These are phyloP conservation scores for Tulasnella sp. DNA, from an alignment of 768 basidiomycete genomes.

Conservation along the genomic window DNA sequence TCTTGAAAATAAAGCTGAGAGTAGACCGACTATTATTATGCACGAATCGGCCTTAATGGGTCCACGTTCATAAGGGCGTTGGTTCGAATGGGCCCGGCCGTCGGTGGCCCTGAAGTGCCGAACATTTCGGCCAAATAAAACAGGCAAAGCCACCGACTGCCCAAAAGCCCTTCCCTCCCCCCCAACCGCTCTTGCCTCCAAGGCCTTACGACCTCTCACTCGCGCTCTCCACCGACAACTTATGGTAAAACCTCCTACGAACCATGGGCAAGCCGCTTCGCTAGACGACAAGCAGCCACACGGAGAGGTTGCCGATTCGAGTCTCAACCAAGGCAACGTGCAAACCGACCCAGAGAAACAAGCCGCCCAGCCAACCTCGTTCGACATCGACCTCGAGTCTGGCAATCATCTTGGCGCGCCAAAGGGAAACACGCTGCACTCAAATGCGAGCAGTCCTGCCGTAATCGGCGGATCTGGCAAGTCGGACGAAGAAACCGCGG, in stretches of 20 bases:
- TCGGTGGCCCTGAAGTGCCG: not conserved
- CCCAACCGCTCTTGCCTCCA: not conserved
- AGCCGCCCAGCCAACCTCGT: not conserved
- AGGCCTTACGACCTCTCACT: not conserved
- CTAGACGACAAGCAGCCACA: slow-evolving; percentile 3
- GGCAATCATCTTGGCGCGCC: slow-evolving; percentile 8
- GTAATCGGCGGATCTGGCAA: slow-evolving; percentile 7
- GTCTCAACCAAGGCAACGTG: slow-evolving; percentile 5
- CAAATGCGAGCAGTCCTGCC: slow-evolving; percentile 26
- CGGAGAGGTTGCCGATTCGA: not conserved
- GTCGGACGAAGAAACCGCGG: not conserved
- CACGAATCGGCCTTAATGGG: not conserved
- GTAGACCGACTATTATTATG: not conserved
- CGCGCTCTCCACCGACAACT: not conserved
- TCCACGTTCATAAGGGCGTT: not conserved
- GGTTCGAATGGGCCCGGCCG: not conserved
- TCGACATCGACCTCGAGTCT: slow-evolving; percentile 24
- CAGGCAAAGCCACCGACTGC: not conserved
- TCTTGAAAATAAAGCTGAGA: not conserved
- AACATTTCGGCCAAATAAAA: slow-evolving; percentile 11
- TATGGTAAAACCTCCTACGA: not conserved
- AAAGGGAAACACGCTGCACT: slow-evolving; percentile 7
- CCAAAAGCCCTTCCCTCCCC: not conserved
- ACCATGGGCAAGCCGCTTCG: not conserved
- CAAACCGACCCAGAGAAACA: slow-evolving; percentile 6